Conservation (phyloP, 2,329 filamentous ascomycete species). For the Fusarium sulawesiense region DNA sequence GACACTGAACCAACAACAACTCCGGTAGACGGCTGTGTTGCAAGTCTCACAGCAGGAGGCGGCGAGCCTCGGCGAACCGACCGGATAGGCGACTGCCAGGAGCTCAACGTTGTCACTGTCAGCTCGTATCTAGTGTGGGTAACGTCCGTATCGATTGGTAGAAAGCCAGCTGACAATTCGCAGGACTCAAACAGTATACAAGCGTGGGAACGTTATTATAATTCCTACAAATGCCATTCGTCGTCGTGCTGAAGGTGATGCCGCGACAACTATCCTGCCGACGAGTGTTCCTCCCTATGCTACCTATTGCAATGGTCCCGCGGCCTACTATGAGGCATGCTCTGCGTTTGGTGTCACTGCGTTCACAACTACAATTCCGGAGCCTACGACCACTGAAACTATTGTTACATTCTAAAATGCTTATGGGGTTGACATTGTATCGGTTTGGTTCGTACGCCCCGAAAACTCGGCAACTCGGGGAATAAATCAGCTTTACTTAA, state of each 20-base stretch:
- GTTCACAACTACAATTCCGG: not conserved
- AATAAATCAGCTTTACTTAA: too few relatives aligned
- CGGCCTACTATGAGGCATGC: not conserved
- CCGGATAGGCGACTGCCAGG: not conserved
- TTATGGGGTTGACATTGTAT: too few relatives aligned
- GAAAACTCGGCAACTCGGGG: too few relatives aligned
- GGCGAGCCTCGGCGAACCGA: too few relatives aligned
- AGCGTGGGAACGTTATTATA: not conserved
- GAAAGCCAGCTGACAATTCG: not conserved
- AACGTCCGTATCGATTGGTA: not conserved
- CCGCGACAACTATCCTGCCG: not conserved
- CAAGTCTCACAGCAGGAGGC: not conserved
- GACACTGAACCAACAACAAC: not conserved
- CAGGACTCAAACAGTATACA: not conserved
- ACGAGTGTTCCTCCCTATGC: not conserved
- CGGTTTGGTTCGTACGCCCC: too few relatives aligned
- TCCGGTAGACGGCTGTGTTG: not conserved
- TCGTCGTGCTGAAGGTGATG: not conserved
- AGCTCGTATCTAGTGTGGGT: not conserved
- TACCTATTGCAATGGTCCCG: not conserved
- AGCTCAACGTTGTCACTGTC: not conserved
- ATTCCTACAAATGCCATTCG: not conserved
- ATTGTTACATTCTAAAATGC: too few relatives aligned
- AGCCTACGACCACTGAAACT: not conserved
- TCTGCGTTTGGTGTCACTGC: not conserved